phyloP scores from a whole-genome alignment of 257 asterid genomes.

The Solanum phureja region DNA sequence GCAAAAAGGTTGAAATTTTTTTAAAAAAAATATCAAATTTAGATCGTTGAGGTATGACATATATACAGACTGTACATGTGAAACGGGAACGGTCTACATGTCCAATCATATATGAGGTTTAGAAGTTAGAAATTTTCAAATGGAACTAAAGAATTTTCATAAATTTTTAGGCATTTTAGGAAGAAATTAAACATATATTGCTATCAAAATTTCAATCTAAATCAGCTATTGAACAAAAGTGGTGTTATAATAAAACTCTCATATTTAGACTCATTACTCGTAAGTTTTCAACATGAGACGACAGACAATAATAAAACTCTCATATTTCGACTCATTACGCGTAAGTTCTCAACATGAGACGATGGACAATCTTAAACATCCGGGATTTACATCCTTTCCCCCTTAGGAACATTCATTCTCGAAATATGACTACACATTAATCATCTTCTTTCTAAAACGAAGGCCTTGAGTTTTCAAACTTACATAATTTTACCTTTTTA shows the following conservation, averaged over 20 bases:
- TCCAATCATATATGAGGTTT: no score
- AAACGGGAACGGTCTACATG: neutral
- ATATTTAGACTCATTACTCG: no score
- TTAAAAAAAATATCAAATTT: neutral
- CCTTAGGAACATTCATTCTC: neutral
- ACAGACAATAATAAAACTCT: neutral
- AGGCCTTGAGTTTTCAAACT: no score
- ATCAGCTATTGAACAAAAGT: no score
- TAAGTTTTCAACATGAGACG: no score
- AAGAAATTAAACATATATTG: neutral
- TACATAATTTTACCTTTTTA: no score
- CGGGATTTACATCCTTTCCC: neutral
- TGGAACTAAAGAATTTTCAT: no score
- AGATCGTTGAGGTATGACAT: neutral
- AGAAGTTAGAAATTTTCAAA: no score
- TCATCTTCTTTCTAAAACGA: no score
- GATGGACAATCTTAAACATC: neutral
- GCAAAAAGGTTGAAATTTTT: neutral
- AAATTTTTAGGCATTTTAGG: neutral
- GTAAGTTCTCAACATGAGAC: neutral
- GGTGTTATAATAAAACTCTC: no score
- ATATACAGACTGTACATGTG: neutral
- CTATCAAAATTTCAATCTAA: no score
- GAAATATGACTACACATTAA: no score
- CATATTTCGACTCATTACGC: neutral